Percentiles rank a stretch among this genome's conserved stretches.
phyloP scores from a whole-genome alignment of 2,329 filamentous ascomycete species.

The Dendryphion nanum region DNA sequence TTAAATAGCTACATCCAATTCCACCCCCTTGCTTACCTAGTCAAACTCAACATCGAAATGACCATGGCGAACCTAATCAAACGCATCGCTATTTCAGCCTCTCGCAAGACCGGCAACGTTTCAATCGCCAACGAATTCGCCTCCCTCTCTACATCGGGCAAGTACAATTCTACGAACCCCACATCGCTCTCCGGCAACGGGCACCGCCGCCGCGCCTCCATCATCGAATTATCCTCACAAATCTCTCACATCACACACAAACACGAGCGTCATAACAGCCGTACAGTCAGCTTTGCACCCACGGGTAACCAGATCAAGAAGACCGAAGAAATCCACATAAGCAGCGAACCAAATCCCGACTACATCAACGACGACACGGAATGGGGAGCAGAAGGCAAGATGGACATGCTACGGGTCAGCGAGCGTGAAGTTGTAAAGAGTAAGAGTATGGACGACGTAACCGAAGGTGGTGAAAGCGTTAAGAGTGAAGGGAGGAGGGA shows the following conservation, averaged over 20 bases:
- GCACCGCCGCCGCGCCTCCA: slow-evolving; percentile 10
- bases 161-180: slow-evolving; percentile 3
- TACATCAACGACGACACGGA: slow-evolving; percentile 11
- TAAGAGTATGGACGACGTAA: slow-evolving; percentile 9
- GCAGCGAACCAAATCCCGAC: slow-evolving; percentile 22
- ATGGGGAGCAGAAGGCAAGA: slow-evolving; percentile 8
- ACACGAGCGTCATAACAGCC: no score
- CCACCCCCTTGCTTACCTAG: slow-evolving; percentile 50
- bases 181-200: background rate
- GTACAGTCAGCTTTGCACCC: slow-evolving; percentile 17
- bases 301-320: slow-evolving; percentile 30
- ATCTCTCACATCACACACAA: slow-evolving; percentile 2
- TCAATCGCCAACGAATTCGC: slow-evolving; percentile 29
- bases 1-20: slow-evolving; percentile 47
- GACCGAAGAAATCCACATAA: slow-evolving; percentile 26
- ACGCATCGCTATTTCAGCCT: slow-evolving; percentile 33
- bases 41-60: slow-evolving; percentile 55
- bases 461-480: slow-evolving; percentile 11
- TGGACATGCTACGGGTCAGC: background rate
- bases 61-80: slow-evolving; percentile 53
- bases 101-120: slow-evolving; percentile 24
- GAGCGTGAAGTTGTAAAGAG: slow-evolving; percentile 3
- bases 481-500: slow-evolving; percentile 6
- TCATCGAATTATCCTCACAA: slow-evolving; percentile 26
- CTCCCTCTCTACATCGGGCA: slow-evolving; percentile 18